Conservation (phyloP, 164 flowering plant genomes). For the Annona squamosa region DNA sequence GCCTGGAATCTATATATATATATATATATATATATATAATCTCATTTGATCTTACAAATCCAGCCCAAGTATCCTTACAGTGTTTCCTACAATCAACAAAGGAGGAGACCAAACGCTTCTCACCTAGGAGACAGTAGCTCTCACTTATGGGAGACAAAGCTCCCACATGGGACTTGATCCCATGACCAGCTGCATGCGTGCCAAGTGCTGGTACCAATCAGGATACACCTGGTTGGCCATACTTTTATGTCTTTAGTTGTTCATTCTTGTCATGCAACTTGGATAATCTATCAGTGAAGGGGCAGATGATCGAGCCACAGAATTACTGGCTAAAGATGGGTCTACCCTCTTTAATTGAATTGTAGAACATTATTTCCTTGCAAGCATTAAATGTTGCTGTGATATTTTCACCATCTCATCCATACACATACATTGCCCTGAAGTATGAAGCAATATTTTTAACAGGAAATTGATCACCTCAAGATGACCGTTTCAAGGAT, state of each 20-base stretch:
- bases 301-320: neutral
- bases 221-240: no score
- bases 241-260: neutral
- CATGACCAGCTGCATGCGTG: no score
- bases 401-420: neutral
- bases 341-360: neutral
- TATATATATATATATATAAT: no score
- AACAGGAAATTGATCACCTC: conserved; percentile 89
- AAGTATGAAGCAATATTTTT: conserved; percentile 6
- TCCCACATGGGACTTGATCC: no score
- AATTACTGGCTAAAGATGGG: neutral
- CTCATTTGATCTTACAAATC: no score
- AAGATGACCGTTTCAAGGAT: conserved; percentile 77
- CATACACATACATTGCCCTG: neutral
- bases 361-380: neutral
- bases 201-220: no score
- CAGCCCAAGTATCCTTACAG: no score
- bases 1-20: no score
- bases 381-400: neutral
- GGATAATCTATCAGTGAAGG: neutral
- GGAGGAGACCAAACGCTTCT: no score
- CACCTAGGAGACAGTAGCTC: no score
- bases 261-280: neutral
- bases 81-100: no score
- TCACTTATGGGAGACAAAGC: no score